Evolutionary conservation across 495 filamentous ascomycete species (phyloP).

Genomic region (Tetracladium setigerum): DNA sequence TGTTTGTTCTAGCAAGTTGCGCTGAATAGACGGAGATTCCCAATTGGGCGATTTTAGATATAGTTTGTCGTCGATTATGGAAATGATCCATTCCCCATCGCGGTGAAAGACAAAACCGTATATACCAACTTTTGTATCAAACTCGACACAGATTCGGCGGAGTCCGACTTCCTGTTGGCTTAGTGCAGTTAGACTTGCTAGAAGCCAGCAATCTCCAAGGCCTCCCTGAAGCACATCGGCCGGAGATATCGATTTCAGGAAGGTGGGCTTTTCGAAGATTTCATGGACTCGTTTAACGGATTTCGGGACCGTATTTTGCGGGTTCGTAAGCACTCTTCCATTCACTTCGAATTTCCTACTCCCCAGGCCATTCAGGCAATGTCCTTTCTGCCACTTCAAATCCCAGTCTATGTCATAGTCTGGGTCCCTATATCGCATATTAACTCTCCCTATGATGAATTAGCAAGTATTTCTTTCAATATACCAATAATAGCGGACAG

Average conservation of each 20-base stretch:
- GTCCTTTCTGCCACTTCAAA: slow-evolving; percentile 29
- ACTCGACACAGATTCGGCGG: slow-evolving; percentile 77
- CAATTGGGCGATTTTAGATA: slow-evolving; percentile 80
- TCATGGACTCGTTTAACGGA: slow-evolving; percentile 68
- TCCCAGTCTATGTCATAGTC: slow-evolving; percentile 75
- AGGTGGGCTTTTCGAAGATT: slow-evolving; percentile 81
- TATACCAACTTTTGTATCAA: slow-evolving; percentile 74
- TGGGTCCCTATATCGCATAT: slow-evolving; percentile 85
- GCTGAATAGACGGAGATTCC: slow-evolving; percentile 32
- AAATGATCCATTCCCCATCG: slow-evolving; percentile 88
- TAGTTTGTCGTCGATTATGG: slow-evolving; percentile 74
- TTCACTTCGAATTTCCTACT: slow-evolving; percentile 15
- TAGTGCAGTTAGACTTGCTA: slow-evolving; percentile 57
- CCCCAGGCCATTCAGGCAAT: slow-evolving; percentile 58
- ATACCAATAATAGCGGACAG: too few species aligned
- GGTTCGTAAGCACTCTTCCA: slow-evolving; percentile 11
- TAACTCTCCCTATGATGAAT: slow-evolving; percentile 41
- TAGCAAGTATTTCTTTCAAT: too few species aligned
- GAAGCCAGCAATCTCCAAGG: slow-evolving; percentile 87
- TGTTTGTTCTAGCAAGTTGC: slow-evolving; percentile 35
- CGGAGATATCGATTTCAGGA: slow-evolving; percentile 74
- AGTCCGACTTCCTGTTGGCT: slow-evolving; percentile 70
- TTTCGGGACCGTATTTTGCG: slow-evolving; percentile 31
- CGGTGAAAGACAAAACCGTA: slow-evolving; percentile 95
- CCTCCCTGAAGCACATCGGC: slow-evolving; percentile 76